These are phyloP conservation scores for Dentipellis fragilis DNA, from an alignment of 768 basidiomycete species.

Conservation along the genomic window DNA sequence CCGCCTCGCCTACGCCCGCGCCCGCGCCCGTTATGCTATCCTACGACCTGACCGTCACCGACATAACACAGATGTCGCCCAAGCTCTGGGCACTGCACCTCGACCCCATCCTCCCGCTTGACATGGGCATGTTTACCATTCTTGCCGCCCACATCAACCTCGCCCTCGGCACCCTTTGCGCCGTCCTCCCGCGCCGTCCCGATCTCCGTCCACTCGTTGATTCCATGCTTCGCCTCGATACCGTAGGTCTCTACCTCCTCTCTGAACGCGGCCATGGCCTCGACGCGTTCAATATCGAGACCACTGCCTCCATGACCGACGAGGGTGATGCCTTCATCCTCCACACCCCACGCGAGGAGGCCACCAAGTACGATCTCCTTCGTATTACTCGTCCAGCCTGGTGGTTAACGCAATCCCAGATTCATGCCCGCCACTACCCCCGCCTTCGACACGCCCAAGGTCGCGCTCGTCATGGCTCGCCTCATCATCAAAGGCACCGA, in stretches of 20 bases:
- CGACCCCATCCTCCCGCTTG: conserved; percentile 41
- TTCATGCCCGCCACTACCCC: conserved; percentile 54
- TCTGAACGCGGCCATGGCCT: conserved; percentile 47
- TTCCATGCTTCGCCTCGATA: conserved; percentile 41
- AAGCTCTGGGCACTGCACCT: conserved; percentile 45
- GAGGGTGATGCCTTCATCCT: conserved; percentile 47
- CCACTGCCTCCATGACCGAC: conserved; percentile 41
- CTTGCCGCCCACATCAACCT: conserved; percentile 42
- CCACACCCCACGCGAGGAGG: conserved; percentile 46
- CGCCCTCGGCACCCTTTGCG: conserved; percentile 43
- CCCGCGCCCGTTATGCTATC: no score
- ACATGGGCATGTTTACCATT: conserved; percentile 45
- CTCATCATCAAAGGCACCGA: conserved; percentile 42
- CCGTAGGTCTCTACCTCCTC: conserved; percentile 19
- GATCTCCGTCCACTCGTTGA: conserved; percentile 41
- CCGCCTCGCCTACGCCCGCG: conserved; percentile 1
- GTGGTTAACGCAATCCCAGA: conserved; percentile 27
- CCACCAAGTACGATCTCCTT: conserved; percentile 51
- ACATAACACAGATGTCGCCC: conserved; percentile 38
- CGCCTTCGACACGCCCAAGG: conserved; percentile 39
- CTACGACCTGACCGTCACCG: conserved; percentile 34
- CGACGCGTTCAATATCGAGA: conserved; percentile 54
- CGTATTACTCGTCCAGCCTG: no score
- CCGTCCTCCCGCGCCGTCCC: conserved; percentile 36
- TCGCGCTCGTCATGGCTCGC: conserved; percentile 47